A percentile compares a stretch with the other conserved stretches of the same genome.
These are phyloP conservation scores for Spathaspora sp. DNA, from an alignment of 1,139 yeast genomes.

Conservation along the genomic window DNA sequence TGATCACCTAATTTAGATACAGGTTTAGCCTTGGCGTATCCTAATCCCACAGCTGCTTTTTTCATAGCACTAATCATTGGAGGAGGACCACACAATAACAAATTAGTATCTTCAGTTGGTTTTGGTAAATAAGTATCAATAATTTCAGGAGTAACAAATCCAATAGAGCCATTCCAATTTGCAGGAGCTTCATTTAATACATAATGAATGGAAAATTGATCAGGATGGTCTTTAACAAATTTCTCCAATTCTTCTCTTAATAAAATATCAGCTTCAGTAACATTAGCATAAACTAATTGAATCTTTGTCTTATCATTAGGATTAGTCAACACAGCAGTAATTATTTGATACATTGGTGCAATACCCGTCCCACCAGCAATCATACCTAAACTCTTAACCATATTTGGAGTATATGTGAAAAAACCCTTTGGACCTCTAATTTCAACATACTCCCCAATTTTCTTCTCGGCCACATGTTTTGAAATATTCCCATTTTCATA, in stretches of 20 bases:
- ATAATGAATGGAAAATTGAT: slow-evolving; percentile 73
- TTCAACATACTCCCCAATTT: slow-evolving; percentile 45
- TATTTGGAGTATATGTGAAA: slow-evolving; percentile 81
- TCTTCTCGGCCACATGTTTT: slow-evolving; percentile 65
- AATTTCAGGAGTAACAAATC: slow-evolving; percentile 73
- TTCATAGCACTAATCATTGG: slow-evolving; percentile 81
- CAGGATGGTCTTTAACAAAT: slow-evolving; percentile 64
- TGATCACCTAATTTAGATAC: slow-evolving; percentile 92
- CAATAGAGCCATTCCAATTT: slow-evolving; percentile 52
- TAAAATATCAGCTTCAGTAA: slow-evolving; percentile 73
- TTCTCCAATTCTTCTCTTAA: slow-evolving; percentile 73
- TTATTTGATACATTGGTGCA: slow-evolving; percentile 88
- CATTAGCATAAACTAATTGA: slow-evolving; percentile 75
- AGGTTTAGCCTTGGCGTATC: slow-evolving; percentile 85
- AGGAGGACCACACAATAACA: slow-evolving; percentile 92
- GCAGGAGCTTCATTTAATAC: slow-evolving; percentile 69
- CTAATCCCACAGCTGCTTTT: slow-evolving; percentile 76
- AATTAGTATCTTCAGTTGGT: slow-evolving; percentile 60
- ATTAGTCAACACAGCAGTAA: slow-evolving; percentile 67
- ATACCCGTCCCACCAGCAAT: slow-evolving; percentile 97
- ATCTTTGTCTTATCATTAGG: slow-evolving; percentile 86
- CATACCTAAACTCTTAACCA: slow-evolving; percentile 74
- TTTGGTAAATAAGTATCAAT: slow-evolving; percentile 58
- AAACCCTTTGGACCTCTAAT: slow-evolving; percentile 92
- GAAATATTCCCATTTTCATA: slow-evolving; percentile 92